These are phyloP conservation scores for Blumeria graminis DNA, from an alignment of 2,329 filamentous ascomycete genomes.

Conservation along the genomic window DNA sequence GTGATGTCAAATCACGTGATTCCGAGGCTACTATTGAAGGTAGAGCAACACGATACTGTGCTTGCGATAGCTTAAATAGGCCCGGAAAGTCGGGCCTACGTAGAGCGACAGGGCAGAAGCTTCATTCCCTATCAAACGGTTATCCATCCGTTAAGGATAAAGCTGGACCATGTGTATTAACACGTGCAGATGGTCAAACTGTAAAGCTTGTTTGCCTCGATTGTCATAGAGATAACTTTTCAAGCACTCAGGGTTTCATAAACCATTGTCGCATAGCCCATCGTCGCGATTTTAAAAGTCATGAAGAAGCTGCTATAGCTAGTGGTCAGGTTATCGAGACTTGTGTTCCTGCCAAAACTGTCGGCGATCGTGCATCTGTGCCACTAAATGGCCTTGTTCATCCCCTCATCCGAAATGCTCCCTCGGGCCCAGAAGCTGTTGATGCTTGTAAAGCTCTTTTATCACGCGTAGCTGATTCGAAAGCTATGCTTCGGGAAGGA, in stretches of 20 bases:
- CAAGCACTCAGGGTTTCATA: constrained; percentile 95
- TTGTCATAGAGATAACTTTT: constrained; percentile 77
- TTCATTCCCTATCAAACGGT: constrained; percentile 44
- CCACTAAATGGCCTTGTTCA: constrained; percentile 28
- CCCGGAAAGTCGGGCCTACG: constrained; percentile 28
- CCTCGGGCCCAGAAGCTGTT: constrained; percentile 27
- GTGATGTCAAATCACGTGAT: constrained; percentile 9
- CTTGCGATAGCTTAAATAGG: constrained; percentile 26
- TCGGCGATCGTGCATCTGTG: constrained; percentile 3
- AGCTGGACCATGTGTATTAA: constrained; percentile 60
- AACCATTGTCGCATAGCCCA: constrained; percentile 97
- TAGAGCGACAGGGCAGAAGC: constrained; percentile 33
- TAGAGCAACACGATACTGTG: constrained; percentile 56
- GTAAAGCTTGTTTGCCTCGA: constrained; percentile 81
- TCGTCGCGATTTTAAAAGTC: constrained; percentile 78
- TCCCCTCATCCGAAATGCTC: constrained; percentile 33
- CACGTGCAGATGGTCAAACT: constrained; percentile 60
- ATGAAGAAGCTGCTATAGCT: constrained; percentile 75
- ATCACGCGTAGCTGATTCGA: constrained; percentile 28
- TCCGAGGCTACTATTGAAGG: constrained; percentile 33
- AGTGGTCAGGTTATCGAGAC: constrained; percentile 64
- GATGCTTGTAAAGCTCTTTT: constrained; percentile 18
- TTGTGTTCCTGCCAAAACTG: constrained; percentile 22
- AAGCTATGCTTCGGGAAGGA: constrained; percentile 27
- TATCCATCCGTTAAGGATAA: constrained; percentile 58